Conservation (phyloP, 1,284 basidiomycete species). For the Athelia sp. region DNA sequence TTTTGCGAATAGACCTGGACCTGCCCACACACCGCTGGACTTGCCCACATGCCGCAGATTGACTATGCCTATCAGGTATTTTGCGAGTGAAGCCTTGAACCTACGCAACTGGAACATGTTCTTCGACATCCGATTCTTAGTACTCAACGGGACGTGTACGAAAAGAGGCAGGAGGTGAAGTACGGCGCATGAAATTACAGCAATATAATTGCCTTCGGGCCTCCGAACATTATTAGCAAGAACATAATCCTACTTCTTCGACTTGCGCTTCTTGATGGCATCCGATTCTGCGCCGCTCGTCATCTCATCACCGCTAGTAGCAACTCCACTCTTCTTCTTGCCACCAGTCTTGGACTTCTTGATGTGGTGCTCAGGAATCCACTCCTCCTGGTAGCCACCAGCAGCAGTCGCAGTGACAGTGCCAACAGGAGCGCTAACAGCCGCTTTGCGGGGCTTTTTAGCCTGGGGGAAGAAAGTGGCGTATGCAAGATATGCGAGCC, state of each 20-base stretch:
- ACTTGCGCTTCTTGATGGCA: constrained; percentile 51
- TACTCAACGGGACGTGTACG: not conserved
- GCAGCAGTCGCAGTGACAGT: constrained; percentile 64
- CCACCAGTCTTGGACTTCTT: constrained; percentile 53
- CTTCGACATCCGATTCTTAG: too few relatives aligned
- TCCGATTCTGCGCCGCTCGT: constrained; percentile 54
- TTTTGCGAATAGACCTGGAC: not conserved
- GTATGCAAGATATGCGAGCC: constrained; percentile 66
- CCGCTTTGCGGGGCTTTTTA: constrained; percentile 45
- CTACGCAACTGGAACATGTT: too few relatives aligned
- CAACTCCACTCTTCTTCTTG: constrained; percentile 39
- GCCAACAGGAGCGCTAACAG: constrained; percentile 52
- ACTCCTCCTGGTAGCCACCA: constrained; percentile 83
- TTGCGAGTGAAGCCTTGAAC: too few relatives aligned
- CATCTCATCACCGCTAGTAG: constrained; percentile 61
- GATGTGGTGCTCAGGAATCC: constrained; percentile 87
- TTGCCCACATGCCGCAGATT: not conserved
- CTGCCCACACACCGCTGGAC: constrained; percentile 6
- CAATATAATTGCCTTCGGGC: too few relatives aligned
- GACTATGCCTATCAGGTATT: too few relatives aligned
- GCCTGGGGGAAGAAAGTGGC: constrained; percentile 59
- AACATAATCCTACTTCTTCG: constrained; percentile 42
- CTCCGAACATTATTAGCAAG: too few relatives aligned
- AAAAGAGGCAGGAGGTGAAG: too few relatives aligned
- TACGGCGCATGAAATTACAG: too few relatives aligned